Conservation (phyloP, 257 asterid species). For the Nicotiana benthamiana region DNA sequence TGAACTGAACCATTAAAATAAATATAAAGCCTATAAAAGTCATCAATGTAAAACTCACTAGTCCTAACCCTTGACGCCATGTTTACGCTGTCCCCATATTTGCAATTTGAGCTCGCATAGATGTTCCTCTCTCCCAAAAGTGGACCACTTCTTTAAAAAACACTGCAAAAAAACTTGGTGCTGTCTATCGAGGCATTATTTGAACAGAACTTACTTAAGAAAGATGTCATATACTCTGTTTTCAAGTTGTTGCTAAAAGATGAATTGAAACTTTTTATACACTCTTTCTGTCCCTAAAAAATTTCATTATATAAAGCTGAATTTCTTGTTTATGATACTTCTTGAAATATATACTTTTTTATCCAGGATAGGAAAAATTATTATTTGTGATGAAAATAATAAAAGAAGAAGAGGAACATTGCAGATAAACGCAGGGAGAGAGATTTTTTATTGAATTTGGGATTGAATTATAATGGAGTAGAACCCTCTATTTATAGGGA, state of each 20-base stretch:
- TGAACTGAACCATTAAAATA: too few relatives aligned
- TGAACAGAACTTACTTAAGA: too few relatives aligned
- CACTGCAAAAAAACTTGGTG: neutral
- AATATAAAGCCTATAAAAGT: neutral
- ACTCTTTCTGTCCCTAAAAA: neutral
- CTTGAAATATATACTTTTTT: neutral
- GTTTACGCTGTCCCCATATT: neutral
- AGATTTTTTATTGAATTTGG: too few relatives aligned
- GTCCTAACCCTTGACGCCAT: neutral
- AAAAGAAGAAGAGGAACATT: too few relatives aligned
- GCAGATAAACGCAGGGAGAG: too few relatives aligned
- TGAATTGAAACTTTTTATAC: neutral
- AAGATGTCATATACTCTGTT: neutral
- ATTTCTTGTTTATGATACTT: neutral
- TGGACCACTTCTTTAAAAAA: neutral
- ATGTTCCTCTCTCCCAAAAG: neutral
- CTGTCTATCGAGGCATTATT: neutral
- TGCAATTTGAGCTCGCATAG: neutral
- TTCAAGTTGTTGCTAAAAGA: neutral
- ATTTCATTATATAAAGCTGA: neutral
- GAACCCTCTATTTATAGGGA: too few relatives aligned
- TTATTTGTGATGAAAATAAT: too few relatives aligned
- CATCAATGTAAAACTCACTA: neutral
- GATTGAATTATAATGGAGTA: too few relatives aligned
- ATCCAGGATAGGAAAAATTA: neutral